Conservation (phyloP, 495 filamentous ascomycete genomes). For the Parachaetomium inaequale region DNA sequence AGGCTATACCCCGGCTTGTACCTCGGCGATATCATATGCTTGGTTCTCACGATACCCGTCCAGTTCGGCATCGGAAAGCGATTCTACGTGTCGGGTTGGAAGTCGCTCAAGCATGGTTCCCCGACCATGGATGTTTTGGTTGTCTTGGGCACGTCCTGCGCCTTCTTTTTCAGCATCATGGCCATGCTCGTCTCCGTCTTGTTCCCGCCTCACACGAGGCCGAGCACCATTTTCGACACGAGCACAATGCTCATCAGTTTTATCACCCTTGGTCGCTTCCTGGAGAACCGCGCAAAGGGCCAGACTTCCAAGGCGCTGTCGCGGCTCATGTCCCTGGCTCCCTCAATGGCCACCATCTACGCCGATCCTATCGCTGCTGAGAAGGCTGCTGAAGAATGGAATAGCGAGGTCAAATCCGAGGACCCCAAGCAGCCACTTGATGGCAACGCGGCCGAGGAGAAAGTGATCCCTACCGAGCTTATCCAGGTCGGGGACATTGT, state of each 20-base stretch:
- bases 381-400: slow-evolving; percentile 81
- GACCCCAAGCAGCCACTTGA: slow-evolving; percentile 47
- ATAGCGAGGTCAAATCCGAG: slow-evolving; percentile 32
- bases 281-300: slow-evolving; percentile 95
- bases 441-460: slow-evolving; percentile 68
- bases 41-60: slow-evolving; percentile 81
- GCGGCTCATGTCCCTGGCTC: slow-evolving; percentile 90
- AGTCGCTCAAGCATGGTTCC: slow-evolving; percentile 79
- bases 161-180: slow-evolving; percentile 92
- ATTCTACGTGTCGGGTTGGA: slow-evolving; percentile 89
- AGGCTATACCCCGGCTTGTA: slow-evolving; percentile 70
- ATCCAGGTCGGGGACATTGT: slow-evolving; percentile 94
- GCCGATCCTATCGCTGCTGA: slow-evolving; percentile 93
- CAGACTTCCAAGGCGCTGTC: slow-evolving; percentile 94
- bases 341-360: slow-evolving; percentile 96
- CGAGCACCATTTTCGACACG: slow-evolving; percentile 90
- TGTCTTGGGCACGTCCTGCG: slow-evolving; percentile 89
- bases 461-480: slow-evolving; percentile 84
- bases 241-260: slow-evolving; percentile 99
- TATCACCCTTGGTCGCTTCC: slow-evolving; percentile 82
- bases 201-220: slow-evolving; percentile 64
- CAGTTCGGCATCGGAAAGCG: slow-evolving; percentile 95
- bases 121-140: slow-evolving; percentile 99
- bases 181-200: slow-evolving; percentile 81
- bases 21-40: slow-evolving; percentile 79